Conservation (phyloP, 2,329 filamentous ascomycete genomes). For the Cytospora leucostoma region DNA sequence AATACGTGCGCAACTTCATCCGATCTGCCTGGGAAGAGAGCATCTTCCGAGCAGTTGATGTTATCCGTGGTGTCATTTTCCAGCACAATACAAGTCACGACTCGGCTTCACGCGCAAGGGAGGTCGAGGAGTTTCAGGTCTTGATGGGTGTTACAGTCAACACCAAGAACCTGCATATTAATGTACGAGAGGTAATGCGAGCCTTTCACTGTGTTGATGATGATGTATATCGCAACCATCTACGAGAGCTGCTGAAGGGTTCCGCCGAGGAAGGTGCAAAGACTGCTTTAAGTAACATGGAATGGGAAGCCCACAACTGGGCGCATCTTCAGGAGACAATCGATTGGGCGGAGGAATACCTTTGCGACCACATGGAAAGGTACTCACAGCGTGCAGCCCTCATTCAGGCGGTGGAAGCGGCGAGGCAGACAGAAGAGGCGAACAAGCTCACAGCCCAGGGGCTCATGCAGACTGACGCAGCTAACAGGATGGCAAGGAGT, state of each 20-base stretch:
- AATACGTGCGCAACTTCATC: background rate
- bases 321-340: background rate
- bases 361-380: background rate
- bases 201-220: background rate
- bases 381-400: background rate
- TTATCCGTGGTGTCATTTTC: background rate
- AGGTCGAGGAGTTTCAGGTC: background rate
- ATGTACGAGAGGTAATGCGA: background rate
- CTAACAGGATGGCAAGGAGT: slow-evolving; percentile 4
- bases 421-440: background rate
- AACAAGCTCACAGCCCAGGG: background rate
- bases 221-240: background rate
- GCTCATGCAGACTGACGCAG: background rate
- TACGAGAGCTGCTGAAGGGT: background rate
- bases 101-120: background rate
- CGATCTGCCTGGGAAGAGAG: background rate
- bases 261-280: background rate
- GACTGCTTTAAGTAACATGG: background rate
- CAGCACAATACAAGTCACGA: background rate
- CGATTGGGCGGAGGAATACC: background rate
- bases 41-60: background rate
- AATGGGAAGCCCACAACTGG: background rate
- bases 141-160: too few species aligned
- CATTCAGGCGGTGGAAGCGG: background rate
- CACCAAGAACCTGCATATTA: too few species aligned